Percentiles rank a stretch among this genome's conserved stretches.
These are phyloP conservation scores for Curvularia sp. DNA, from an alignment of 2,329 filamentous ascomycete species.

Conservation along the genomic window DNA sequence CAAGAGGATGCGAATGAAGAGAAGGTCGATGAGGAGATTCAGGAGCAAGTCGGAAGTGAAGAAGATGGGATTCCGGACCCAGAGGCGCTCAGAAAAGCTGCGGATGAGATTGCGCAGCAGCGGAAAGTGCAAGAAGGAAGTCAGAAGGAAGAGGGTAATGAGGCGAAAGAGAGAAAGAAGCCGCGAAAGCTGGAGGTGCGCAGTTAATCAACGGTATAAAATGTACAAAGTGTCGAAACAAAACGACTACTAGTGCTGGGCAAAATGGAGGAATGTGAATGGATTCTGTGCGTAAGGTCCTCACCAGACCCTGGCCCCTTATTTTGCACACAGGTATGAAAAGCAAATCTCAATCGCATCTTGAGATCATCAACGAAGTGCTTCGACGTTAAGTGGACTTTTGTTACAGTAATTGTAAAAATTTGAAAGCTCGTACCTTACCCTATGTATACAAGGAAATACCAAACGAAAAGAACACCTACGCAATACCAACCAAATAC, in stretches of 20 bases:
- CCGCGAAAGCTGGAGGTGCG: slow-evolving; percentile 41
- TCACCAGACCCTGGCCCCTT: background rate
- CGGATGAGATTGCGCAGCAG: slow-evolving; percentile 20
- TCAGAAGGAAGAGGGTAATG: slow-evolving; percentile 1
- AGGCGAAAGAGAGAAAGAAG: slow-evolving; percentile 28
- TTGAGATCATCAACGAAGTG: too few species aligned
- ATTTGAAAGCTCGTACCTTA: too few species aligned
- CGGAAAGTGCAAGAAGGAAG: slow-evolving; percentile 10
- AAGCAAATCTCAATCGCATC: too few species aligned
- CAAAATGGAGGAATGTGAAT: background rate
- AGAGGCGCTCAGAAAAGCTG: slow-evolving; percentile 32
- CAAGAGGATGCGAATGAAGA: slow-evolving; percentile 5
- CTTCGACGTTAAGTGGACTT: too few species aligned
- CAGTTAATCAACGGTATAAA: slow-evolving; percentile 8
- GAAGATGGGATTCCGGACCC: slow-evolving; percentile 40
- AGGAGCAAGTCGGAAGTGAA: slow-evolving; percentile 9
- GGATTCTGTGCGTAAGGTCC: background rate
- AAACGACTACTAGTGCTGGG: background rate
- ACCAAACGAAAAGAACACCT: too few species aligned
- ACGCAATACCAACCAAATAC: too few species aligned
- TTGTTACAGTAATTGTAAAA: too few species aligned
- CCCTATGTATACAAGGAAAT: too few species aligned
- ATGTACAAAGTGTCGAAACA: background rate
- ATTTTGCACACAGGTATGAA: too few species aligned
- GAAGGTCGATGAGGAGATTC: slow-evolving; percentile 11